Evolutionary conservation across 2,329 filamentous ascomycete genomes (phyloP).

Genomic region (Monilinia vaccinii-corymbosi): DNA sequence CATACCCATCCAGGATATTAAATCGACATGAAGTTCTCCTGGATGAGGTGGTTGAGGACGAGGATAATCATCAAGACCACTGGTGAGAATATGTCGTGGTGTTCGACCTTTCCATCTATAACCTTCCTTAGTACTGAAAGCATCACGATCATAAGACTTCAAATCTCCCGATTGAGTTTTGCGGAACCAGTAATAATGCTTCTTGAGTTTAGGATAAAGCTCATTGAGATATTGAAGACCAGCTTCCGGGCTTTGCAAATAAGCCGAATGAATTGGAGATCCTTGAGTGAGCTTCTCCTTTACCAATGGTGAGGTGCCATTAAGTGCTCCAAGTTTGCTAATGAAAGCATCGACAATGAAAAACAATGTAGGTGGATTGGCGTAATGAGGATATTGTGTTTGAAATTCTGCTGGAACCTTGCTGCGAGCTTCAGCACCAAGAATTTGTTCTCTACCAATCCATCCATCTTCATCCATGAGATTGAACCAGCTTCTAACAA

Average conservation of each 20-base stretch:
- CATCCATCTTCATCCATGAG: constrained; percentile 95
- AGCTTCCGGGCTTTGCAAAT: constrained; percentile 58
- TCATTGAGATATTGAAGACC: constrained; percentile 63
- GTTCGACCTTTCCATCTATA: constrained; percentile 94
- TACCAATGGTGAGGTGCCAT: constrained; percentile 37
- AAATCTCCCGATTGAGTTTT: constrained; percentile 85
- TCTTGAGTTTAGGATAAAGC: constrained; percentile 78
- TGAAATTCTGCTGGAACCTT: constrained; percentile 93
- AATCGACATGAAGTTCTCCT: constrained; percentile 87
- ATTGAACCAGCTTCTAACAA: constrained; percentile 91
- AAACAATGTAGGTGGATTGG: constrained; percentile 92
- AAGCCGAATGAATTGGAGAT: constrained; percentile 49
- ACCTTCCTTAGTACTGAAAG: constrained; percentile 80
- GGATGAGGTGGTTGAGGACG: constrained; percentile 89
- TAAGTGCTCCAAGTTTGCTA: constrained; percentile 57
- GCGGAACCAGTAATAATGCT: constrained; percentile 92
- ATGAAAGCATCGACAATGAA: constrained; percentile 79
- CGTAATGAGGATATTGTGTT: constrained; percentile 92
- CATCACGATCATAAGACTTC: constrained; percentile 81
- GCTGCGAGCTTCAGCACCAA: constrained; percentile 83
- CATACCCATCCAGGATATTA: constrained; percentile 96
- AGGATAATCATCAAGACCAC: constrained; percentile 92
- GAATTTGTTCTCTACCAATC: constrained; percentile 94
- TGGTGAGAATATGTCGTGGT: constrained; percentile 78
- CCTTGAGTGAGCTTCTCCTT: constrained; percentile 37